A percentile compares a stretch with the other conserved stretches of the same genome.
Evolutionary conservation across 2,329 filamentous ascomycete genomes (phyloP).

Genomic region (Penicillium sp.): DNA sequence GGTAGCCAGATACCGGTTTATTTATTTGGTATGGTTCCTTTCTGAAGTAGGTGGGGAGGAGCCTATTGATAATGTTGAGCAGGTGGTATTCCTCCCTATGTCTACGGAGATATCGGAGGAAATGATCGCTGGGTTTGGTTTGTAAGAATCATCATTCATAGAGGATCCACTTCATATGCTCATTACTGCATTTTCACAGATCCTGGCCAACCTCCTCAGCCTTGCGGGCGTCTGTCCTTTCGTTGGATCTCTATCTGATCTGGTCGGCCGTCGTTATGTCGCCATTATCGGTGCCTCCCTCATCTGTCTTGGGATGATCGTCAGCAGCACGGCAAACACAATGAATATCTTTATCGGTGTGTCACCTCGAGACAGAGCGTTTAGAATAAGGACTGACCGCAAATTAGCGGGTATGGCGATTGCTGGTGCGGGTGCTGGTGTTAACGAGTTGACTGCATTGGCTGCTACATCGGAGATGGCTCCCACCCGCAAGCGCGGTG

Average conservation of each 20-base stretch:
- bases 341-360: slow-evolving; percentile 61
- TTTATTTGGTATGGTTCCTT: slow-evolving; percentile 42
- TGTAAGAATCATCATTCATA: slow-evolving; percentile 26
- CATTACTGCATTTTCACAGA: slow-evolving; percentile 20
- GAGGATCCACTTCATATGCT: neutral
- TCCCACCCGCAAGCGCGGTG: slow-evolving; percentile 60
- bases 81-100: slow-evolving; percentile 50
- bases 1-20: slow-evolving; percentile 58
- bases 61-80: slow-evolving; percentile 1
- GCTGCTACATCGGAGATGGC: slow-evolving; percentile 65
- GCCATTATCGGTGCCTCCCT: slow-evolving; percentile 52
- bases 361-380: slow-evolving; percentile 28
- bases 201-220: slow-evolving; percentile 51
- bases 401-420: slow-evolving; percentile 52
- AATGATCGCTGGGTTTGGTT: slow-evolving; percentile 60
- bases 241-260: slow-evolving; percentile 62
- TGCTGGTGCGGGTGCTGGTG: slow-evolving; percentile 61
- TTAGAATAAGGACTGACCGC: neutral
- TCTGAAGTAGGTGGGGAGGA: neutral
- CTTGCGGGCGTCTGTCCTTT: slow-evolving; percentile 58
- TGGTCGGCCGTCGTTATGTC: slow-evolving; percentile 59
- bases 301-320: slow-evolving; percentile 57
- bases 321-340: slow-evolving; percentile 53
- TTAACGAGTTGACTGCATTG: slow-evolving; percentile 64
- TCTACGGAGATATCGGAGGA: slow-evolving; percentile 59